phyloP scores from a whole-genome alignment of 306 rosid species.

The Glycyrrhiza uralensis region DNA sequence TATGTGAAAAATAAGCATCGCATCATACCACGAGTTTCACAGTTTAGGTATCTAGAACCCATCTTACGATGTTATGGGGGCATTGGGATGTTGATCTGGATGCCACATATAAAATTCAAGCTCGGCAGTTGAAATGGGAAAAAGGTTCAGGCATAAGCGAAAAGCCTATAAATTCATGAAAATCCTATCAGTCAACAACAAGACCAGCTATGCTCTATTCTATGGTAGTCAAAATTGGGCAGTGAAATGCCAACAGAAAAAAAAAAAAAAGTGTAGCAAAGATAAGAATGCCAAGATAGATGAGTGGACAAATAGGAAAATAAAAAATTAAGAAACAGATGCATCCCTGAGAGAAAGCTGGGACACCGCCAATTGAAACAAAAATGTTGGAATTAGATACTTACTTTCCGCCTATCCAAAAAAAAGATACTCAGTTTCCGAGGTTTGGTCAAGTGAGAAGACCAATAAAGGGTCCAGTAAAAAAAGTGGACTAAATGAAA shows the following conservation, averaged over 20 bases:
- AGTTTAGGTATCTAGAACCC: neutral
- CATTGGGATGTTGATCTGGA: neutral
- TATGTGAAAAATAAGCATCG: constrained; percentile 3
- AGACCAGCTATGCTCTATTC: neutral
- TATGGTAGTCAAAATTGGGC: neutral
- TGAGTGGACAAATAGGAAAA: neutral
- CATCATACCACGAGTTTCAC: neutral
- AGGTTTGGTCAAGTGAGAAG: neutral
- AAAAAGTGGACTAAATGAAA: neutral
- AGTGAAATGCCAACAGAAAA: neutral
- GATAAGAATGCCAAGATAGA: neutral
- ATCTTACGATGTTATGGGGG: neutral
- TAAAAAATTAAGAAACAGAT: neutral
- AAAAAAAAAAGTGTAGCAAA: neutral
- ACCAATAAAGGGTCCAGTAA: neutral
- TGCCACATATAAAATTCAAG: neutral
- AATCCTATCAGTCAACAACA: neutral
- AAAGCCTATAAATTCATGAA: neutral
- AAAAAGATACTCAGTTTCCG: neutral
- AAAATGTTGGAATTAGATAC: neutral
- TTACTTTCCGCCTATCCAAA: too few relatives aligned
- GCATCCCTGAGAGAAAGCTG: neutral
- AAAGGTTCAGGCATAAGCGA: neutral
- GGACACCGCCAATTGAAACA: neutral
- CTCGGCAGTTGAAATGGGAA: neutral